Evolutionary conservation across 768 basidiomycete species (phyloP).

Genomic region (Macrolepiota fuliginosa): DNA sequence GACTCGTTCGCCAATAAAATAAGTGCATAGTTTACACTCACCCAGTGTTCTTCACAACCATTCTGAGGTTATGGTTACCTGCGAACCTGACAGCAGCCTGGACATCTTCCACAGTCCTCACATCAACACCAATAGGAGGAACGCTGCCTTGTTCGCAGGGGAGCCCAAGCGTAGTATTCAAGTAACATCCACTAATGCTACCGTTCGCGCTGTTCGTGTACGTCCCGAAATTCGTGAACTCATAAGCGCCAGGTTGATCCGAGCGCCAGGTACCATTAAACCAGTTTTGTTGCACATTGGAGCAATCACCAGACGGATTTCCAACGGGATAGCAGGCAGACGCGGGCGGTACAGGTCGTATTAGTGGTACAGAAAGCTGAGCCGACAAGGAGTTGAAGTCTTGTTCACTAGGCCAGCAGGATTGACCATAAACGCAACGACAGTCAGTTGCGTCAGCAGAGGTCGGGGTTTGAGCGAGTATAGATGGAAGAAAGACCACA

Average conservation of each 20-base stretch:
- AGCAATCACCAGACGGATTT: not conserved
- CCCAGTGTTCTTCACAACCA: slow-evolving; percentile 31
- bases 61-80: slow-evolving; percentile 28
- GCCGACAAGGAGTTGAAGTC: not conserved
- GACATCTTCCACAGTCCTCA: slow-evolving; percentile 32
- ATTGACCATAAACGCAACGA: slow-evolving; percentile 33
- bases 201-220: not conserved
- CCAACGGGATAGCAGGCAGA: not conserved
- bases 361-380: not conserved
- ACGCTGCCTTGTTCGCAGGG: slow-evolving; percentile 44
- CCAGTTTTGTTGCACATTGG: not conserved
- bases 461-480: not conserved
- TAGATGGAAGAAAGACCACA: not conserved
- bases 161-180: slow-evolving; percentile 22
- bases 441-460: not conserved
- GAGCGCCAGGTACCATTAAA: not conserved
- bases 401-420: slow-evolving; percentile 39
- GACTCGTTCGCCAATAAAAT: no score
- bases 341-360: not conserved
- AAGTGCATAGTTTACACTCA: no score
- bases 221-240: not conserved
- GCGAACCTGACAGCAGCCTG: slow-evolving; percentile 40
- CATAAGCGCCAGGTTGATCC: slow-evolving; percentile 7
- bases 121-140: slow-evolving; percentile 38
- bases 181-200: not conserved